Conservation (phyloP, 441 rosid genomes). For the Euphorbia corollata region DNA sequence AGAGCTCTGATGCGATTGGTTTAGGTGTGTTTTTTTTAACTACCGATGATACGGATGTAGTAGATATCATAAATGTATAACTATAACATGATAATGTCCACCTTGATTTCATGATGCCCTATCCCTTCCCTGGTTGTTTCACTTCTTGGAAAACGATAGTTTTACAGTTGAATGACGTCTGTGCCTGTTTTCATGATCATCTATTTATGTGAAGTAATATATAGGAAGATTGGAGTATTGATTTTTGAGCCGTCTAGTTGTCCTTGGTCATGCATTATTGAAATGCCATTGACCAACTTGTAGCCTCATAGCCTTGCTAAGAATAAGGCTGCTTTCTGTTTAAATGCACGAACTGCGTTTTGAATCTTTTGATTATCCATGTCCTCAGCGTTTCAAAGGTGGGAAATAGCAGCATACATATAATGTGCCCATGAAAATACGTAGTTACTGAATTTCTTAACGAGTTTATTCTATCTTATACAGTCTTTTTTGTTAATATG, state of each 20-base stretch:
- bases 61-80: background rate
- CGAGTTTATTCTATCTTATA: background rate
- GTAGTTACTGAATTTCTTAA: background rate
- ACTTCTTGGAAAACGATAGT: background rate
- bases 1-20: slow-evolving; percentile 83
- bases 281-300: background rate
- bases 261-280: background rate
- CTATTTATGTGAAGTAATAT: background rate
- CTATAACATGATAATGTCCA: background rate
- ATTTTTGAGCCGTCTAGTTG: background rate
- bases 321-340: too few species aligned
- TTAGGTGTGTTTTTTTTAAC: slow-evolving; percentile 39
- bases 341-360: too few species aligned
- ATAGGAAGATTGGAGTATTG: background rate
- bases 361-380: background rate
- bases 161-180: background rate
- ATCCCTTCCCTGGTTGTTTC: background rate
- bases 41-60: background rate
- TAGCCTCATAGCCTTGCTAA: background rate
- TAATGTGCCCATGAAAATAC: background rate
- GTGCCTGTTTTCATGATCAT: background rate
- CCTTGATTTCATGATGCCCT: background rate
- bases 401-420: too few species aligned
- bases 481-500: background rate
- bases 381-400: background rate